Base-by-base conservation (phyloP, 2,329 filamentous ascomycete genomes). In the Ophiognomonia clavigignenti-juglandacearum region DNA sequence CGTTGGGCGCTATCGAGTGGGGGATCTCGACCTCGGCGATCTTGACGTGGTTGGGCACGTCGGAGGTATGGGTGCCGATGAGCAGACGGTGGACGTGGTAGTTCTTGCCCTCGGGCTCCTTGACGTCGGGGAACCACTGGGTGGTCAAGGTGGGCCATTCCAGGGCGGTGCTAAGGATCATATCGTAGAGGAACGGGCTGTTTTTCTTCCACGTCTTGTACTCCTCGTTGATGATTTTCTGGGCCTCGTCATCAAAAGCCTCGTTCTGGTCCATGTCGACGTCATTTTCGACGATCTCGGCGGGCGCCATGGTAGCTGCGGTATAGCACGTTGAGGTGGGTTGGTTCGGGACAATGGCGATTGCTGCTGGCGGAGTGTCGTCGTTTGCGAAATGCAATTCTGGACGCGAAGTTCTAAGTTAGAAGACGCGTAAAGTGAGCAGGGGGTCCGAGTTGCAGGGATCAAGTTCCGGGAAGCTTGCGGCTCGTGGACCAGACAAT, bases 131-230 rank as follows among this genome's bases (percentile, higher is more conserved):
- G 58, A 98, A 86, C 95, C 95, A 98, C 72, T 98, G 93, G 2
- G 91, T 91, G 22, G 93, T 97, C 53, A 98, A 80, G 4, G 93
- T 96, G 13, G 93, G 93, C 93, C 93, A 98, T 63, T 96, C 91
- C 48, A 98, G 75, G 34, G 95, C 95, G 55, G 89, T 95, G 60
- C 90, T 85, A 54, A 97, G 77, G 56, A 98, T 93, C 82, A 96
- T 88, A 66, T 98, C 93, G 67, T 98, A 98, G 59, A 98, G 85
- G 63, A 97, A 97, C 4, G 93, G 91, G 55, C 88, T 89, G 70
- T 98, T 98, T 76, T 98, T 98, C 78, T 98, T 98, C 93, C 93
- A 98, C 56, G 92, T 96, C 68, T 98, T 98, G 80, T 98, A 98
- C 67, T 98, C 93, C 74, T 98, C 93, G 59, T 97, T 97, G 69